Evolutionary conservation across 495 filamentous ascomycete species (phyloP), one percentile per base, ranked within the genome.

Genomic region (Bathelium albidoporum): DNA sequence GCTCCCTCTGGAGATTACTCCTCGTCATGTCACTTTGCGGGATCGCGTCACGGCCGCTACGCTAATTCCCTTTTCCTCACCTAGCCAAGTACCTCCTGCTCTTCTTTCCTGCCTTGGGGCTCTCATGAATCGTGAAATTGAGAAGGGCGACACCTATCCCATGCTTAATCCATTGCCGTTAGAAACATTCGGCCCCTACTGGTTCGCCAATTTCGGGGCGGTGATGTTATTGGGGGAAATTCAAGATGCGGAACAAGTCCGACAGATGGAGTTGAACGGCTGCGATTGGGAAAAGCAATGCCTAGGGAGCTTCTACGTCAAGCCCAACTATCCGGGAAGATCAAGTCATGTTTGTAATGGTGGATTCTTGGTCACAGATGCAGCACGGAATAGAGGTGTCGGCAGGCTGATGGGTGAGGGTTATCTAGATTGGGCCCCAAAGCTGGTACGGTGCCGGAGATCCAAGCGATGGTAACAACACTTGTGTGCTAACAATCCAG

Each of bases 271-370:
- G 63, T 68, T 75, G 7, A 71, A 69, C 14, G 80, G 83, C 9
- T 83, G 83, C 63, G 87, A 95, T 72, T 98, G 94, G 94, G 79
- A 85, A 60, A 87, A 84, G 65, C 78, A 89, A 65, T 96, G 93
- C 70, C 79, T 97, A 43, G 94, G 94, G 53, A 96, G 90, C 68
- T 98, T 97, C 71, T 96, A 95, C 73, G 88, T 97, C 76, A 91
- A 95, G 74, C 93, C 94, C 44, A 97, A 98, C 73, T 98, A 98
- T 76, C 94, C 94, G 10, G 94, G 94, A 49, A 83, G 95, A 61
- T 95, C 90, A 75, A 96, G 89, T 70, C 94, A 98, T 77, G 85
- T 98, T 62, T 96, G 94, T 78, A 98, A 95, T 73, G 95, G 88
- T 41, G 94, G 91, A 16, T 97, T 98, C 71, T 79, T 97, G 52